Evolutionary conservation across 2,329 filamentous ascomycete genomes (phyloP).

Genomic region (Ophiognomonia clavigignenti-juglandacearum): DNA sequence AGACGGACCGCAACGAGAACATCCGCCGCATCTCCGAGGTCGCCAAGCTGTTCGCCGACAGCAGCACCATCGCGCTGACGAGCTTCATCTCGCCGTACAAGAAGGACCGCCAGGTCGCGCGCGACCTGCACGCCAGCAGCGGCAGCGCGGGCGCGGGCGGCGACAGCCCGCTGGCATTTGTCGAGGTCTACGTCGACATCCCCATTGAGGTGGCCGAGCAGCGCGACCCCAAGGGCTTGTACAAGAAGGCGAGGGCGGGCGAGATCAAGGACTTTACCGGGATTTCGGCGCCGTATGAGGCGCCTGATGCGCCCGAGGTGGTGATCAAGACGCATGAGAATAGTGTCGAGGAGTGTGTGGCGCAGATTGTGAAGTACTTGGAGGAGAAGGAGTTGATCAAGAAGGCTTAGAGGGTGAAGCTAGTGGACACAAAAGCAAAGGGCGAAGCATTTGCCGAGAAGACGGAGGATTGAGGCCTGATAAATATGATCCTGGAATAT

Average conservation of each 20-base stretch:
- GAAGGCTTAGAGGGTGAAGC: slow-evolving; percentile 3
- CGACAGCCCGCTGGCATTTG: slow-evolving; percentile 74
- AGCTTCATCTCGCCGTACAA: slow-evolving; percentile 96
- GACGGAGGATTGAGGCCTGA: too few relatives aligned
- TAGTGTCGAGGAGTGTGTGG: slow-evolving; percentile 83
- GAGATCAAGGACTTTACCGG: slow-evolving; percentile 98
- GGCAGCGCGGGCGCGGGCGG: slow-evolving; percentile 42
- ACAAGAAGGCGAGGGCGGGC: slow-evolving; percentile 92
- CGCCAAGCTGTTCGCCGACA: slow-evolving; percentile 93
- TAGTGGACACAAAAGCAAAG: background rate
- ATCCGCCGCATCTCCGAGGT: slow-evolving; percentile 96
- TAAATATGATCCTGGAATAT: too few relatives aligned
- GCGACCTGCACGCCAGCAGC: slow-evolving; percentile 68
- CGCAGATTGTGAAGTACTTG: slow-evolving; percentile 76
- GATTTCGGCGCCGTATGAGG: slow-evolving; percentile 92
- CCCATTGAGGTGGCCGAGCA: slow-evolving; percentile 88
- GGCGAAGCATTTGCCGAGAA: background rate
- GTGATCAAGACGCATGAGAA: slow-evolving; percentile 77
- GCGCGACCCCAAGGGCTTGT: slow-evolving; percentile 94
- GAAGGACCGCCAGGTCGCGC: slow-evolving; percentile 77
- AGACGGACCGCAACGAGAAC: slow-evolving; percentile 93
- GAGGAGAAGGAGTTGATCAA: slow-evolving; percentile 60
- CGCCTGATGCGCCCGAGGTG: slow-evolving; percentile 79
- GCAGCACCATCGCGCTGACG: slow-evolving; percentile 80
- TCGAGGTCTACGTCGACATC: slow-evolving; percentile 92